These are phyloP conservation scores for Zygnema circumcarinatum DNA, from an alignment of 139 green algal species.

Conservation along the genomic window DNA sequence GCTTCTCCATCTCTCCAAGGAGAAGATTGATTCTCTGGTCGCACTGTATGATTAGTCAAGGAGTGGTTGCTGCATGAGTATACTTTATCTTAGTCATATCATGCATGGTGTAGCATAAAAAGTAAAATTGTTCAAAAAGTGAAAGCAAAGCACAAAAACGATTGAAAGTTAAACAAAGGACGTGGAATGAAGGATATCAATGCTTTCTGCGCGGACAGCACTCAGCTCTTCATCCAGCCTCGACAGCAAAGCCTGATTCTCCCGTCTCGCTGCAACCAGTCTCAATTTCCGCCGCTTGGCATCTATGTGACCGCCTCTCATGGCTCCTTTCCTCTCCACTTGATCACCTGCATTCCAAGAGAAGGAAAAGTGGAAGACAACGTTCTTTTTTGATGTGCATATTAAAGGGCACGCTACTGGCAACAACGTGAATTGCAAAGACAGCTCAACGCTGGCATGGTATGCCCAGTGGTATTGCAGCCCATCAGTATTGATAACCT, in stretches of 20 bases:
- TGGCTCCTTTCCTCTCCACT: constrained; percentile 74
- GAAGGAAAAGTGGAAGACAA: too few relatives aligned
- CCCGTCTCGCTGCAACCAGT: constrained; percentile 50
- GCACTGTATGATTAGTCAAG: constrained; percentile 30
- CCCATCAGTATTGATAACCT: too few relatives aligned
- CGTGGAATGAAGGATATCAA: constrained; percentile 58
- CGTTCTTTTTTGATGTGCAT: too few relatives aligned
- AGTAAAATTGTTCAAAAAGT: too few relatives aligned
- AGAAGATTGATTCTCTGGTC: constrained; percentile 64
- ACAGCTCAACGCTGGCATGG: too few relatives aligned
- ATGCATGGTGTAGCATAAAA: too few relatives aligned
- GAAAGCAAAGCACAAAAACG: neutral
- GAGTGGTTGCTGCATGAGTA: too few relatives aligned
- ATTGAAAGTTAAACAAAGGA: neutral
- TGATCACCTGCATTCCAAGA: constrained; percentile 76
- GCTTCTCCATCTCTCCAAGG: constrained; percentile 68
- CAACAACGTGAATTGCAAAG: too few relatives aligned
- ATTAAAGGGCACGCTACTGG: too few relatives aligned
- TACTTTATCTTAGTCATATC: too few relatives aligned
- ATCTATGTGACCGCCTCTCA: constrained; percentile 85
- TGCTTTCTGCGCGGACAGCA: constrained; percentile 16
- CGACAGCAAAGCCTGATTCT: constrained; percentile 2
- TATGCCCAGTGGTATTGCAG: too few relatives aligned
- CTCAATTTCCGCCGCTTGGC: constrained; percentile 63
- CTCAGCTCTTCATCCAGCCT: constrained; percentile 30